Base-by-base conservation (phyloP, 2,329 filamentous ascomycete genomes). In the Immersiporthe knoxdaviesiana region DNA sequence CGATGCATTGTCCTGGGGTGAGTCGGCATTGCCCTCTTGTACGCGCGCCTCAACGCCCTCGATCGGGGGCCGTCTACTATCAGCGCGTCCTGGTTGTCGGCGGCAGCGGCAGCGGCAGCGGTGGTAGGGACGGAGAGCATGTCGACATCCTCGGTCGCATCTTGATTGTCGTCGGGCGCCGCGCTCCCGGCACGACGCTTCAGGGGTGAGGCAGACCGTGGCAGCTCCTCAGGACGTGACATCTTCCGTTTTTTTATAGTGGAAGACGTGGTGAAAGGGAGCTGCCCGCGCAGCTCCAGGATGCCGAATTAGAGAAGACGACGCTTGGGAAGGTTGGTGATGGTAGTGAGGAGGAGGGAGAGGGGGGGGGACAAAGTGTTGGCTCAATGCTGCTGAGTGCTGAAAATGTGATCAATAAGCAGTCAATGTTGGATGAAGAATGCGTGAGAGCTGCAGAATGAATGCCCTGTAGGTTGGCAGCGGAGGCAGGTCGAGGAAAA, bases 261-360 rank as follows among this genome's bases (percentile, higher is more conserved):
- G 83, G 87, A 90, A 88, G 88, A 90, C 88, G 88, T 91, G 81
- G 85, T 91, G 88, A 86, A 84, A 79, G 84, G 81, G 88, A 90
- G 88, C 88, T 90, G 88, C 88, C 79, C 79, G 75, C 76, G 87
- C 87, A 89, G 87, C 87, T 89, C 87, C 80, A 76, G 77, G 73
- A 69, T 73, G 75, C 72, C 74, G 62, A 66, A 67, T 60, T 67
- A 68, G 63, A 69, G 65, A 64, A 44, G 41, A 50, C 39, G 65
- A 50, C 39, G 65, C 70, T 68, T 7, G 56, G 44, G 60, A 58
- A n/a, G 44, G 8, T 35, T 35, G 35, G 8, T 35, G 35, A 5
- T 39, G n/a, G n/a, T n/a, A n/a, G n/a, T n/a, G n/a, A 3, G 4
- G 35, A 50, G 32, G 39, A 27, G 50, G 27, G 35, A 21, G n/a